phyloP scores from a whole-genome alignment of 306 rosid genomes.

The Psophocarpus tetragonolobus region DNA sequence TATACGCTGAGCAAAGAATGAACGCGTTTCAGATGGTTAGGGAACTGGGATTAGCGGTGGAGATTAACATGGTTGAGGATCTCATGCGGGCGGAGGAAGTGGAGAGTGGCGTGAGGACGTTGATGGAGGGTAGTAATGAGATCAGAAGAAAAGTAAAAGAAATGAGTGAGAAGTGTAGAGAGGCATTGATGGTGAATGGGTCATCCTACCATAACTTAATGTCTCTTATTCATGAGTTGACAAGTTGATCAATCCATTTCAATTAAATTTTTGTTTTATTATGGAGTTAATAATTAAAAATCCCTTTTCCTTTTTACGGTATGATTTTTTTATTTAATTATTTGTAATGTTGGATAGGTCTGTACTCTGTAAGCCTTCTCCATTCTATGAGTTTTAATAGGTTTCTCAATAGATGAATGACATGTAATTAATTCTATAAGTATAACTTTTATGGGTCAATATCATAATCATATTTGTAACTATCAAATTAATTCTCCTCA shows the following conservation, averaged over 20 bases:
- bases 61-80: constrained; percentile 46
- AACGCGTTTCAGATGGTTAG: constrained; percentile 65
- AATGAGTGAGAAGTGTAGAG: constrained; percentile 35
- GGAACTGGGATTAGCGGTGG: constrained; percentile 62
- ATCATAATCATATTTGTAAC: too few species aligned
- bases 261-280: too few species aligned
- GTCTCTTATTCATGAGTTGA: constrained; percentile 31
- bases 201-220: constrained; percentile 30
- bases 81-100: constrained; percentile 47
- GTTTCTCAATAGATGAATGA: too few species aligned
- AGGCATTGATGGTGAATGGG: constrained; percentile 38
- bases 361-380: too few species aligned
- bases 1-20: constrained; percentile 57
- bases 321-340: too few species aligned
- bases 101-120: constrained; percentile 28
- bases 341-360: too few species aligned
- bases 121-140: constrained; percentile 41
- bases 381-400: too few species aligned
- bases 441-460: too few species aligned
- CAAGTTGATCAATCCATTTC: not conserved
- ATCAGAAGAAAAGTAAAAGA: constrained; percentile 45
- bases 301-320: too few species aligned
- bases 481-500: too few species aligned
- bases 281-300: too few species aligned
- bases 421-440: too few species aligned